phyloP scores from a whole-genome alignment of 2,329 filamentous ascomycete species.

The Penicillium sp. region DNA sequence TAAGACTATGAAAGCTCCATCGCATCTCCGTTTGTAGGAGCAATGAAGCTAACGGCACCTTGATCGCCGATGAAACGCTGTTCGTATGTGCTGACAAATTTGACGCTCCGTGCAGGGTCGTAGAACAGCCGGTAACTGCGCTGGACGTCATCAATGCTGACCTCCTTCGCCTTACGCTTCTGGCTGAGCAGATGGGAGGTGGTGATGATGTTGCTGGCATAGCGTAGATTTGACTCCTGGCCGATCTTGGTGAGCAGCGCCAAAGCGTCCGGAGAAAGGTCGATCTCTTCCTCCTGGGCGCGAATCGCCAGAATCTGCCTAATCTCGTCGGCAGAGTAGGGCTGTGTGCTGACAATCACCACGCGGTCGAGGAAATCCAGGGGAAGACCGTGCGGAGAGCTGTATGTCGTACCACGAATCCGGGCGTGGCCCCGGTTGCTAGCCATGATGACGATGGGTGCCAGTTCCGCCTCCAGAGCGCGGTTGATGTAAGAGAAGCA shows the following conservation, averaged over 20 bases:
- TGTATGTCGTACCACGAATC: conserved; percentile 88
- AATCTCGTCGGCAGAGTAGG: conserved; percentile 75
- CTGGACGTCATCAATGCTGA: conserved; percentile 80
- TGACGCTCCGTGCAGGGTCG: conserved; percentile 76
- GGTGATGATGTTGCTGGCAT: conserved; percentile 95
- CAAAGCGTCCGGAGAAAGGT: conserved; percentile 78
- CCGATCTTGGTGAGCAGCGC: conserved; percentile 93
- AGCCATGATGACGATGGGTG: conserved; percentile 98
- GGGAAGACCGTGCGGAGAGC: conserved; percentile 83
- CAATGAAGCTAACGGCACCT: conserved; percentile 65
- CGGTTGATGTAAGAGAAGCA: conserved; percentile 99
- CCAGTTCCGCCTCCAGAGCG: conserved; percentile 84
- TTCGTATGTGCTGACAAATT: conserved; percentile 83
- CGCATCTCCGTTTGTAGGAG: conserved; percentile 49
- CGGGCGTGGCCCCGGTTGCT: conserved; percentile 87
- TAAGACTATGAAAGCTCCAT: conserved; percentile 65
- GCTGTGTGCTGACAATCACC: conserved; percentile 87
- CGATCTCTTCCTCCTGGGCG: conserved; percentile 91
- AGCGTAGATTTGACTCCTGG: conserved; percentile 79
- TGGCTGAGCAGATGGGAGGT: conserved; percentile 79
- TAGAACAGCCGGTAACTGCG: conserved; percentile 91
- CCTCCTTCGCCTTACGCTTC: conserved; percentile 76
- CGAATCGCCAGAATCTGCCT: conserved; percentile 85
- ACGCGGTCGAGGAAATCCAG: conserved; percentile 93
- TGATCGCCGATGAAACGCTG: conserved; percentile 84